Evolutionary conservation across 2,329 filamentous ascomycete species (phyloP).

Genomic region (Uncinocarpus reesii): DNA sequence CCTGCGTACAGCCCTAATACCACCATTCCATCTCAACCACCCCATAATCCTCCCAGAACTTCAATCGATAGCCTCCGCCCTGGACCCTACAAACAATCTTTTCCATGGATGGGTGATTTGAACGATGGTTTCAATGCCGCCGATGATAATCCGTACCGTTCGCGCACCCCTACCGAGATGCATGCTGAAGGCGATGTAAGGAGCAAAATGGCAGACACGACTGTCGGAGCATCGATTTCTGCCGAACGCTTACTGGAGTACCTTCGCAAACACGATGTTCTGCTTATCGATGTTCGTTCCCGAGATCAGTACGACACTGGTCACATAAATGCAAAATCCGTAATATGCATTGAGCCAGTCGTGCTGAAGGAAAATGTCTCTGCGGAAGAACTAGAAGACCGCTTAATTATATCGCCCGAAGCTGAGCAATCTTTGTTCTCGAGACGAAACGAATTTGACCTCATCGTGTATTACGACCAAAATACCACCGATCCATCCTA

Average conservation of each 20-base stretch:
- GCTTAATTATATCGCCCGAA: constrained; percentile 40
- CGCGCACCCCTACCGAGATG: constrained; percentile 36
- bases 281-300: constrained; percentile 76
- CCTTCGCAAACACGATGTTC: constrained; percentile 54
- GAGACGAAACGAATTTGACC: constrained; percentile 62
- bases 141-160: constrained; percentile 37
- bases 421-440: constrained; percentile 64
- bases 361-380: constrained; percentile 58
- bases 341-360: constrained; percentile 85
- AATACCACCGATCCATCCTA: constrained; percentile 50
- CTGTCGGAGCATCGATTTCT: constrained; percentile 52
- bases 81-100: constrained; percentile 15
- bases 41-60: constrained; percentile 31
- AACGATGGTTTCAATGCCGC: constrained; percentile 29
- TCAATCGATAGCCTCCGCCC: constrained; percentile 35
- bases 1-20: constrained; percentile 41
- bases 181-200: constrained; percentile 30
- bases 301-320: constrained; percentile 76
- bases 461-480: constrained; percentile 87
- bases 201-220: constrained; percentile 41
- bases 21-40: constrained; percentile 31
- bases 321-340: constrained; percentile 72
- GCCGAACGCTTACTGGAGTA: constrained; percentile 62
- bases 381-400: constrained; percentile 50
- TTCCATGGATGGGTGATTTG: constrained; percentile 15